phyloP scores from a whole-genome alignment of 495 filamentous ascomycete species.

The Umbilicaria muhlenbergii region DNA sequence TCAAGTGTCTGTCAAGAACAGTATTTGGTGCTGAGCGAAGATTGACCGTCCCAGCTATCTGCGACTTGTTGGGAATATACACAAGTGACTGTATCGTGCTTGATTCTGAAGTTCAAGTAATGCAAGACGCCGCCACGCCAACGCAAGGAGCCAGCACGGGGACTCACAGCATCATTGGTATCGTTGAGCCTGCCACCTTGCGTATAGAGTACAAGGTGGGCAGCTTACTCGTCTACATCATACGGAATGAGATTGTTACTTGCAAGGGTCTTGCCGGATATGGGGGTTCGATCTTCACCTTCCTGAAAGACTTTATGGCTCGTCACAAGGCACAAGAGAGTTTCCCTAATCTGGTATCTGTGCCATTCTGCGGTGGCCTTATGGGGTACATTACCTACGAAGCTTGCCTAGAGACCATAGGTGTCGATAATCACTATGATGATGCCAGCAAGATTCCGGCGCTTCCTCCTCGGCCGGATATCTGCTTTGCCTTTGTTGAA shows the following conservation, averaged over 20 bases:
- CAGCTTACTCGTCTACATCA: conserved; percentile 15
- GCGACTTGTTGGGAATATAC: conserved; percentile 27
- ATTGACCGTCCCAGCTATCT: conserved; percentile 28
- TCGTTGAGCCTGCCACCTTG: conserved; percentile 34
- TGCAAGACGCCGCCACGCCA: too few species aligned
- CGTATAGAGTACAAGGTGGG: conserved; percentile 37
- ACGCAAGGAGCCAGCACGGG: conserved; percentile 30
- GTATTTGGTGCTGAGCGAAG: conserved; percentile 1
- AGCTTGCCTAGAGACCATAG: conserved; percentile 51
- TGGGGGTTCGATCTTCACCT: conserved; percentile 32
- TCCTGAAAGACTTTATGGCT: conserved; percentile 39
- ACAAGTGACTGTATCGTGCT: conserved; percentile 32
- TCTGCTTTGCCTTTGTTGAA: conserved; percentile 62
- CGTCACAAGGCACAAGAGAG: too few species aligned
- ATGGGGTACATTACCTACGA: conserved; percentile 88
- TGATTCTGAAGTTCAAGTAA: conserved; percentile 27
- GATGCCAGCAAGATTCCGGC: too few species aligned
- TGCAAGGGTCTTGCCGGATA: conserved; percentile 12
- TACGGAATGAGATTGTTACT: conserved; percentile 10
- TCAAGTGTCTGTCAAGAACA: conserved; percentile 15
- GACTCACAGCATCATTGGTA: conserved; percentile 51
- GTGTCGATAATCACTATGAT: conserved; percentile 14
- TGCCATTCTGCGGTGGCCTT: conserved; percentile 76
- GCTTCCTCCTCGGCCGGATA: conserved; percentile 37
- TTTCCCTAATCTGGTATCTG: too few species aligned